Conservation (phyloP, 495 filamentous ascomycete genomes). For the Podospora bellae-mahoneyi region DNA sequence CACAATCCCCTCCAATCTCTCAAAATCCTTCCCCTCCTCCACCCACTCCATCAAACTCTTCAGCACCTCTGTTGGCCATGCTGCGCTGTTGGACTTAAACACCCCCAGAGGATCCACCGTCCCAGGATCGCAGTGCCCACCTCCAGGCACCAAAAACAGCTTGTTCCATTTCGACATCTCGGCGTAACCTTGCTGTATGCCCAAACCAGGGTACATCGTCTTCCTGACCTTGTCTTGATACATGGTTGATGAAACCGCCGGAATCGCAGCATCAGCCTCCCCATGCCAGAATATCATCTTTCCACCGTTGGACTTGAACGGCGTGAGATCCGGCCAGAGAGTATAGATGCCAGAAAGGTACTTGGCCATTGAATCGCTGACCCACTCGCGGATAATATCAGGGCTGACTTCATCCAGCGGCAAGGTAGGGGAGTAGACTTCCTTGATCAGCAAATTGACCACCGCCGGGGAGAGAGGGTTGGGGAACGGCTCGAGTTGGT, state of each 20-base stretch:
- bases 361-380: conserved; percentile 37
- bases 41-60: conserved; percentile 51
- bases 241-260: conserved; percentile 45
- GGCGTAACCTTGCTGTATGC: conserved; percentile 35
- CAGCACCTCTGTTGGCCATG: conserved; percentile 40
- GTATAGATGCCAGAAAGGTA: conserved; percentile 47
- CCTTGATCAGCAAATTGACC: conserved; percentile 37
- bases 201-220: conserved; percentile 46
- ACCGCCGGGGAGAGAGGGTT: conserved; percentile 26
- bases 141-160: conserved; percentile 53
- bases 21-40: conserved; percentile 43
- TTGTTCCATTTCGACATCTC: conserved; percentile 50
- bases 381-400: conserved; percentile 49
- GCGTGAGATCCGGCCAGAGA: conserved; percentile 45
- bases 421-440: conserved; percentile 33
- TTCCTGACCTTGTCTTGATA: conserved; percentile 50
- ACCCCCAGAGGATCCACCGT: conserved; percentile 40
- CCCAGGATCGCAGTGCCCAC: conserved; percentile 46
- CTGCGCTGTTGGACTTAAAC: conserved; percentile 19
- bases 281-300: conserved; percentile 54
- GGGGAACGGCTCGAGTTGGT: conserved; percentile 37
- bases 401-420: conserved; percentile 46
- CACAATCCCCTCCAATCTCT: conserved; percentile 41
- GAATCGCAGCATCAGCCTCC: conserved; percentile 48
- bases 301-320: conserved; percentile 44